Percentiles rank a stretch among this genome's conserved stretches.
Evolutionary conservation across 495 filamentous ascomycete species (phyloP).

Genomic region (Gamarada debralockiae): DNA sequence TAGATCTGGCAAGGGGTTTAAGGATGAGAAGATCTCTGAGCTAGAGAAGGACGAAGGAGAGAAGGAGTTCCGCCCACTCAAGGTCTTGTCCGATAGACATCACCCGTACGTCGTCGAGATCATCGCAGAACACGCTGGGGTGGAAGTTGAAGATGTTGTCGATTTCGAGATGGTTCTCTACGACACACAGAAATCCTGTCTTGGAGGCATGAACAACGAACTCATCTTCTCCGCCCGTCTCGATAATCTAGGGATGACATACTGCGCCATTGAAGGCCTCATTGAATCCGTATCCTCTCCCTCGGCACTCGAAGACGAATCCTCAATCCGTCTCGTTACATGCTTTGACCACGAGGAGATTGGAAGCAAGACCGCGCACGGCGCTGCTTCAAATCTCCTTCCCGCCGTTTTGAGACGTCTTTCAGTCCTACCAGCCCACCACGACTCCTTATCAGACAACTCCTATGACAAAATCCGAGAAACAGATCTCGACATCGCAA

Average conservation of each 20-base stretch:
- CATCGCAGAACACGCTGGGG: slow-evolving; percentile 75
- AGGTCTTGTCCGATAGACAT: slow-evolving; percentile 76
- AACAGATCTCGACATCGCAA: slow-evolving; percentile 50
- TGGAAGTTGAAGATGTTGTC: slow-evolving; percentile 64
- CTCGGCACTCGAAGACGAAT: slow-evolving; percentile 64
- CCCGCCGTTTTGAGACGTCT: slow-evolving; percentile 86
- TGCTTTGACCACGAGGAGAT: slow-evolving; percentile 99
- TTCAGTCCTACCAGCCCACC: slow-evolving; percentile 62
- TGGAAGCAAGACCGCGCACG: slow-evolving; percentile 85
- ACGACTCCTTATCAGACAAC: slow-evolving; percentile 36
- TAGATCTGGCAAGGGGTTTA: slow-evolving; percentile 45
- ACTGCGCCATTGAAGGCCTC: slow-evolving; percentile 76
- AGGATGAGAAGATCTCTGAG: slow-evolving; percentile 30
- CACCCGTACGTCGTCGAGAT: slow-evolving; percentile 82
- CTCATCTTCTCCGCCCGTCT: slow-evolving; percentile 90
- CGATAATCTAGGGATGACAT: slow-evolving; percentile 94
- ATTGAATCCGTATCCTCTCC: slow-evolving; percentile 69
- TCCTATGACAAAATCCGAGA: slow-evolving; percentile 51
- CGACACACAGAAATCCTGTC: slow-evolving; percentile 84
- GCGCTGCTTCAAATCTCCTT: slow-evolving; percentile 87
- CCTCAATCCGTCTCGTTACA: slow-evolving; percentile 80
- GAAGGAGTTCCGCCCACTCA: slow-evolving; percentile 61
- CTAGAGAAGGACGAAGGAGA: slow-evolving; percentile 37
- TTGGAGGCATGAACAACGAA: slow-evolving; percentile 89
- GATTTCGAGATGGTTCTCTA: slow-evolving; percentile 97